Evolutionary conservation across 2,329 filamentous ascomycete species (phyloP), one percentile per base, ranked within the genome.

Genomic region (Mycocentrospora acerina): DNA sequence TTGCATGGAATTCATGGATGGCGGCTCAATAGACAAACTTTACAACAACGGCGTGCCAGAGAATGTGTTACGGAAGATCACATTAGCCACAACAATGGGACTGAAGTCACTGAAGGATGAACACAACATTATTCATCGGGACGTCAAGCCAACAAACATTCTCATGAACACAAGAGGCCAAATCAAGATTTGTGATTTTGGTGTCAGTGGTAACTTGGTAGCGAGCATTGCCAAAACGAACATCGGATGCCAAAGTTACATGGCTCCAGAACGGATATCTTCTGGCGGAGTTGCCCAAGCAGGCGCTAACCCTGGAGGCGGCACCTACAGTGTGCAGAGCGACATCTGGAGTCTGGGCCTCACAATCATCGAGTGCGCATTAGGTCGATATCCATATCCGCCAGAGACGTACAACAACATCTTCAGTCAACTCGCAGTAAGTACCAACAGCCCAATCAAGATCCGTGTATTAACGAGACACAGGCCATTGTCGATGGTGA

Each of bases 131-230:
- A 98, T 98, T 51, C 93, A 98, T 66, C 85, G 93, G 50, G 93
- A 98, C 62, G 93, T 98, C 50, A 98, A 98, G 68, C 93, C 93
- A 2, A 98, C 93, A n/a, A 98, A 98, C 59, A 96, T 98, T 43
- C 77, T 98, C 2, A 82, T 89, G 66, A 98, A 97, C 68, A 87
- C 85, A 2, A 79, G 79, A 28, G 93, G 93, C 1, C 90, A 96
- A 62, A 79, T 97, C 74, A 98, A 98, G 71, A 95, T 98, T 41
- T 98, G 93, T 69, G 93, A 98, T 69, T 98, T 98, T 66, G 93
- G 93, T 40, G 93, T 98, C 38, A 94, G 88, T 53, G 93, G 93
- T 36, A 98, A 98, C 59, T 73, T 98, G 16, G 93, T 98, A 15
- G 91, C 93, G 16, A 95, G 90, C 72, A 97, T 97, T 58, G 93